Base-by-base conservation (phyloP, 371 early-diverging fungal genomes). In the Syncephalastrum racemosum region DNA sequence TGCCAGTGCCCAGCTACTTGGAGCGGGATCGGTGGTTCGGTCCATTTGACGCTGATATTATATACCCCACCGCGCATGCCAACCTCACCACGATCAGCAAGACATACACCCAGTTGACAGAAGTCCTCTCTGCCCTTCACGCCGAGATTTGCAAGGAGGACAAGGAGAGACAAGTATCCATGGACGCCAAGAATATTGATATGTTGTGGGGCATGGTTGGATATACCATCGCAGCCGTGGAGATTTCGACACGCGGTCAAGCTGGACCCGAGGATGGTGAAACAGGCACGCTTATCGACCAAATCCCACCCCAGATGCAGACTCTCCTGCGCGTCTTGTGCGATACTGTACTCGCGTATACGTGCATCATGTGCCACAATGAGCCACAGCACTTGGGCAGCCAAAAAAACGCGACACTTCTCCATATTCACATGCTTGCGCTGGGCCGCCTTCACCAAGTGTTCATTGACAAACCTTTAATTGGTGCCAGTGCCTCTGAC, bases 221-320 rank as follows among this genome's bases (percentile, higher is more conserved):
- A 2, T 89, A 87, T 63, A 90, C 90, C 0, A 82, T 92, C 31
- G 73, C 83, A 1, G 71, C 81, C 23, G 71, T 86, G 2, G 92
- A 90, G 60, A 82, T 89, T 18, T 72, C 81, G 3, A 67, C 79
- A n/a, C 83, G 92, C n/a, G 87, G 88, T 16, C 58, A 60, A 36
- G 54, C 60, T 18, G 62, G 57, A 1, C 47, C 68, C 12, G 18
- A 19, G 19, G 44, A 19, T 24, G 47, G 23, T 4, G 19, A 15
- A 6, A 62, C 69, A 19, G 60, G 68, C n/a, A 82, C 83, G 0
- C 54, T 89, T 6, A 70, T 88, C 62, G 86, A 85, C 14, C 78
- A 80, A 22, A 76, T 87, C 24, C 82, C 80, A 19, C 58, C 82
- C 24, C 78, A 84, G 23, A 76, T 67, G 6, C 73, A 84, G 42